Evolutionary conservation across 192 early-diverging fungal genomes (phyloP).

Genomic region (Backusella australiensis): DNA sequence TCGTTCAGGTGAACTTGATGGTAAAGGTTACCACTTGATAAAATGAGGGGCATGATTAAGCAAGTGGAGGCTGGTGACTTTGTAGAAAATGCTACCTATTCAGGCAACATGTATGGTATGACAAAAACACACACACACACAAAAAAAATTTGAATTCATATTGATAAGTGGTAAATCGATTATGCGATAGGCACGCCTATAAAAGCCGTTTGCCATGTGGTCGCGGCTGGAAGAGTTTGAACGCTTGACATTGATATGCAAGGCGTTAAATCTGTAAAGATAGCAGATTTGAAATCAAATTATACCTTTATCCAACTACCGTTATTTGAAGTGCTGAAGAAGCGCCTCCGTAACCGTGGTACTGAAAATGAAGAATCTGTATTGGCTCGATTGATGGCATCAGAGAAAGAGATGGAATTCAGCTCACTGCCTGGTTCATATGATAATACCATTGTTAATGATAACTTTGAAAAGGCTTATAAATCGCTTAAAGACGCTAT

Average conservation of each 20-base stretch:
- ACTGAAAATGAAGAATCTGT: constrained; percentile 85
- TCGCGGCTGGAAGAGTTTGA: constrained; percentile 70
- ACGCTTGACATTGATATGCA: constrained; percentile 95
- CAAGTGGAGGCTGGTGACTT: constrained; percentile 71
- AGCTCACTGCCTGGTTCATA: constrained; percentile 59
- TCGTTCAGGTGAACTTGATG: constrained; percentile 75
- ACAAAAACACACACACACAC: not conserved
- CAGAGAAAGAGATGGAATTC: constrained; percentile 81
- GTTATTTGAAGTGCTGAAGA: constrained; percentile 71
- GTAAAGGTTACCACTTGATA: constrained; percentile 82
- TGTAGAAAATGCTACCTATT: constrained; percentile 90
- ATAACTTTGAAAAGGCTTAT: constrained; percentile 80
- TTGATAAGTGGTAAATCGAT: not conserved
- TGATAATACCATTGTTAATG: constrained; percentile 81
- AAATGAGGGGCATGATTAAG: constrained; percentile 59
- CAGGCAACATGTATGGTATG: constrained; percentile 84
- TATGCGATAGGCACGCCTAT: constrained; percentile 61
- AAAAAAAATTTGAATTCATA: not conserved
- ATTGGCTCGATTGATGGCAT: constrained; percentile 70
- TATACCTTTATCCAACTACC: constrained; percentile 91
- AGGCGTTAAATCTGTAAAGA: constrained; percentile 78
- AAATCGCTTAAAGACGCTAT: constrained; percentile 64
- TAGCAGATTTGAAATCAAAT: constrained; percentile 64
- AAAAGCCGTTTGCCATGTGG: constrained; percentile 74
- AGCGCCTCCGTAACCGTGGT: constrained; percentile 77